Evolutionary conservation across 768 basidiomycete genomes (phyloP).

Genomic region (Xerocomellus amylosporus): DNA sequence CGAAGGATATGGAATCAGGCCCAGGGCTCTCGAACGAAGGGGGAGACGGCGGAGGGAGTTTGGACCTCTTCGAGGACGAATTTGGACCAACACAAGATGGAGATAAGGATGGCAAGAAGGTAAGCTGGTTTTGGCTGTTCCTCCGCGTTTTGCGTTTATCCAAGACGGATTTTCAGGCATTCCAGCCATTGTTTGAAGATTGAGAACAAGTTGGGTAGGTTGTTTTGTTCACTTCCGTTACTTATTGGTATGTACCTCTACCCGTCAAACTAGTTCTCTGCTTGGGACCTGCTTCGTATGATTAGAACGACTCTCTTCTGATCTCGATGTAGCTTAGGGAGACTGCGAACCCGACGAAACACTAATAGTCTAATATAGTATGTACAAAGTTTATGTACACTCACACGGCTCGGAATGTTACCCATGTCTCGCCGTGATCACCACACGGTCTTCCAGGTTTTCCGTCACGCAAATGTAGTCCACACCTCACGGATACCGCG

Average conservation of each 20-base stretch:
- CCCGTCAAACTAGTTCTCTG: background rate
- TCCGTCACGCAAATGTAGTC: constrained; percentile 6
- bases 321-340: too few species aligned
- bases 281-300: background rate
- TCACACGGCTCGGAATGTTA: background rate
- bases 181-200: constrained; percentile 35
- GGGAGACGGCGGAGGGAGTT: constrained; percentile 20
- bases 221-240: background rate
- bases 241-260: background rate
- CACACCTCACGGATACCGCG: background rate
- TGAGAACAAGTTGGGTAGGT: constrained; percentile 8
- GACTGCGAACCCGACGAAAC: background rate
- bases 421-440: constrained; percentile 20
- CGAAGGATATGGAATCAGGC: constrained; percentile 1
- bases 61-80: constrained; percentile 34
- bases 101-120: constrained; percentile 25
- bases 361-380: background rate
- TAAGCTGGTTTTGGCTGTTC: constrained; percentile 4
- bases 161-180: constrained; percentile 16
- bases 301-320: too few species aligned
- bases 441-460: constrained; percentile 2
- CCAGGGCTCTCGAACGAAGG: background rate
- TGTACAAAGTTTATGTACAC: background rate
- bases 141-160: background rate
- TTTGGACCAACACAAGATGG: constrained; percentile 33